A percentile compares a stretch with the other conserved stretches of the same genome.
Conservation (phyloP, 2,329 filamentous ascomycete genomes). For the Hymenoscyphus fraxineus region DNA sequence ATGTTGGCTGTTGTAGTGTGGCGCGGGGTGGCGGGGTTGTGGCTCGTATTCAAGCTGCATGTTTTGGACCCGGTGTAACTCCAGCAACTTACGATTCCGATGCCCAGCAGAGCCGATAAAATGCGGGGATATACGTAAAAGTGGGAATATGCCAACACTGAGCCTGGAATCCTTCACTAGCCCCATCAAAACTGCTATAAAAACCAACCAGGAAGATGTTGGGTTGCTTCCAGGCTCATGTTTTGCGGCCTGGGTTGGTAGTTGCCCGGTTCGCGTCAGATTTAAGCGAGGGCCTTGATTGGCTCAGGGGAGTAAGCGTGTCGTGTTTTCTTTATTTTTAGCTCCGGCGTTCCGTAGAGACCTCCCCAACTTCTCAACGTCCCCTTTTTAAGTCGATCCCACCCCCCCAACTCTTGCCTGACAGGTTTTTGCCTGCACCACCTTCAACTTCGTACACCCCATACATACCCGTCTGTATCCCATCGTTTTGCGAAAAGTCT, state of each 20-base stretch:
- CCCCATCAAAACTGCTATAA: background rate
- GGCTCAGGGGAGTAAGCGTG: conserved; percentile 1
- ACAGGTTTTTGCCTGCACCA: background rate
- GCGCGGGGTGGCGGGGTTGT: background rate
- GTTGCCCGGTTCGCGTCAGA: background rate
- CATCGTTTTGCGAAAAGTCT: background rate
- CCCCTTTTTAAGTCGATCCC: background rate
- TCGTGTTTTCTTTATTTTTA: background rate
- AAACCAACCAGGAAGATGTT: background rate
- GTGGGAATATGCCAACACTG: background rate
- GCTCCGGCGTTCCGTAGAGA: background rate
- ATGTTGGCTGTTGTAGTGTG: background rate
- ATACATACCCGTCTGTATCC: background rate
- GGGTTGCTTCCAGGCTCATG: background rate
- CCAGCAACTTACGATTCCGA: background rate
- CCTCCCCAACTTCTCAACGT: background rate
- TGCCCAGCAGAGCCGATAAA: background rate
- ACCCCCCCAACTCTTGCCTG: background rate
- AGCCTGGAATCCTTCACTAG: background rate
- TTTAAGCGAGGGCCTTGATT: background rate
- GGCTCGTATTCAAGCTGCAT: background rate
- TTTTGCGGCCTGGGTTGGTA: background rate
- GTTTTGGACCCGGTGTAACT: background rate
- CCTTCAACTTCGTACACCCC: background rate
- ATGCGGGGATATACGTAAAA: background rate